These are phyloP conservation scores for Geotrichum reessii DNA, from an alignment of 1,139 yeast genomes.

Conservation along the genomic window DNA sequence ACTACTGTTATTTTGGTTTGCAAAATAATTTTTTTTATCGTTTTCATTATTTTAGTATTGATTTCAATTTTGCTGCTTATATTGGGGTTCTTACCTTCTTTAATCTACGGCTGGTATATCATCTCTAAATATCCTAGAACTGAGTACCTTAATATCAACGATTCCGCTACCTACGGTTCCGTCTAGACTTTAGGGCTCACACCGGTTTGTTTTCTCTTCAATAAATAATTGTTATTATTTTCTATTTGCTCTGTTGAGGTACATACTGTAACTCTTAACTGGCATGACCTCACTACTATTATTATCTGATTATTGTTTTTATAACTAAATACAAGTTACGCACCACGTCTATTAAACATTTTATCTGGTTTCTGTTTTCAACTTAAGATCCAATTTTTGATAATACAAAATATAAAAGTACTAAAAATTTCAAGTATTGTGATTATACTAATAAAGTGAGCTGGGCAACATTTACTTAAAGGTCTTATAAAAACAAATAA, in stretches of 20 bases:
- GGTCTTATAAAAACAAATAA: no score
- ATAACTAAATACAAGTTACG: no score
- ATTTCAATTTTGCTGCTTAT: slow-evolving; percentile 65
- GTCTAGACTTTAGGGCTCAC: slow-evolving; percentile 1
- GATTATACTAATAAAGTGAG: no score
- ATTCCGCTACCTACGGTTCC: slow-evolving; percentile 13
- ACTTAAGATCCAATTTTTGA: no score
- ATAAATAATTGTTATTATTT: background rate
- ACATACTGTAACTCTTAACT: background rate
- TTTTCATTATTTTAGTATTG: slow-evolving; percentile 39
- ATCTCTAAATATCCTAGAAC: slow-evolving; percentile 34
- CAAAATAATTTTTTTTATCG: no score
- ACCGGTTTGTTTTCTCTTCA: background rate
- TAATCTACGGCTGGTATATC: slow-evolving; percentile 38
- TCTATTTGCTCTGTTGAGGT: background rate
- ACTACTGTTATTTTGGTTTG: background rate
- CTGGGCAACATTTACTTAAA: no score
- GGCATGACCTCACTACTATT: no score
- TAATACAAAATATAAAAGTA: no score
- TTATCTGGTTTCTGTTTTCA: no score
- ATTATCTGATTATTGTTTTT: no score
- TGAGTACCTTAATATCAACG: slow-evolving; percentile 13
- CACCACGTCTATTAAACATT: no score
- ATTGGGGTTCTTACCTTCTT: slow-evolving; percentile 73
- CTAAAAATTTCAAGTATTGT: no score